Conservation (phyloP, 768 basidiomycete species). For the Hericium rajendrae region DNA sequence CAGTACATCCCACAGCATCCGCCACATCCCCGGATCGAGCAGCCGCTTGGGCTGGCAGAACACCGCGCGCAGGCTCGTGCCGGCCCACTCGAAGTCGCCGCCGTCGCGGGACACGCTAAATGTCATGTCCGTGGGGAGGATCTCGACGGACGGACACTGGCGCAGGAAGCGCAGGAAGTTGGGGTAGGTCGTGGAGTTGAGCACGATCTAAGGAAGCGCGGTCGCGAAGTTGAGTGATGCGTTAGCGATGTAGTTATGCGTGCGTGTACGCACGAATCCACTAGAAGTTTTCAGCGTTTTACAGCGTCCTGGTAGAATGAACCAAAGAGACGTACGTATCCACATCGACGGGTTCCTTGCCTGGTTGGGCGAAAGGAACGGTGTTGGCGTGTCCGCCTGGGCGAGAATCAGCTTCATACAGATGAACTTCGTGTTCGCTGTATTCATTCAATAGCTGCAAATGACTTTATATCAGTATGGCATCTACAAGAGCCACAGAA, state of each 20-base stretch:
- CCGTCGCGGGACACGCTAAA: constrained; percentile 66
- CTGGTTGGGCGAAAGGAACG: constrained; percentile 38
- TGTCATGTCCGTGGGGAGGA: constrained; percentile 63
- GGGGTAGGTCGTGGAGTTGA: constrained; percentile 69
- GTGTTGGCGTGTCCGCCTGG: constrained; percentile 77
- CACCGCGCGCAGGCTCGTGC: constrained; percentile 46
- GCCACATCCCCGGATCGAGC: constrained; percentile 58
- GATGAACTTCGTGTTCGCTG: constrained; percentile 64
- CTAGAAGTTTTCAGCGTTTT: constrained; percentile 21
- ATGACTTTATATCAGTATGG: not conserved
- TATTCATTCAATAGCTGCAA: constrained; percentile 59
- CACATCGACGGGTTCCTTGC: constrained; percentile 38
- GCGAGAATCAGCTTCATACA: constrained; percentile 59
- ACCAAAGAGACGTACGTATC: constrained; percentile 47
- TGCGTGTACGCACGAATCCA: constrained; percentile 40
- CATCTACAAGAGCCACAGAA: not conserved
- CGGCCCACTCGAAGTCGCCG: constrained; percentile 72
- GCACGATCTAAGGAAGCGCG: constrained; percentile 47
- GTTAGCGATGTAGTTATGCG: not conserved
- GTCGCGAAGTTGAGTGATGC: not conserved
- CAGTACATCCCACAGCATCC: constrained; percentile 60
- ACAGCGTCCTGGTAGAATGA: too few relatives aligned
- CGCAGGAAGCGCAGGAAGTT: constrained; percentile 67
- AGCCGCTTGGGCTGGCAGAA: constrained; percentile 61
- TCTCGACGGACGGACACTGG: constrained; percentile 34